Evolutionary conservation across 1,284 basidiomycete species (phyloP).

Genomic region (Blastosporella zonata): DNA sequence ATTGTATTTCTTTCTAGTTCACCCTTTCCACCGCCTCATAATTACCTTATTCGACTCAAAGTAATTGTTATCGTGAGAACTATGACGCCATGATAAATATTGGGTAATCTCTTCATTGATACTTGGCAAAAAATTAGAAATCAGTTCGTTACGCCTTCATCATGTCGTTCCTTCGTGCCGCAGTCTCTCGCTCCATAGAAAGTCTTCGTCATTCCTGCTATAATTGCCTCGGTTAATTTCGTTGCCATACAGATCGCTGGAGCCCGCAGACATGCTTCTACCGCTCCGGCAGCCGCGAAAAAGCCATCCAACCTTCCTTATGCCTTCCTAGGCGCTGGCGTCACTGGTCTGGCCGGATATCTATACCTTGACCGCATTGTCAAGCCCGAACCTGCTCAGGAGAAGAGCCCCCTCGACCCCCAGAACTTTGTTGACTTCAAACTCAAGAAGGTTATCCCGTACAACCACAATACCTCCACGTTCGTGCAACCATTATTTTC

Average conservation of each 20-base stretch:
- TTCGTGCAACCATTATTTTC: conserved; percentile 29
- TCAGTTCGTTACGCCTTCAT: conserved; percentile 9
- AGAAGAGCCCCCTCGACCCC: conserved; percentile 70
- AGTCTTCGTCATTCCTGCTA: conserved; percentile 14
- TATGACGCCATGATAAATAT: conserved; percentile 10
- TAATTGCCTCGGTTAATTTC: conserved; percentile 3
- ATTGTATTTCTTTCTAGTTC: no score
- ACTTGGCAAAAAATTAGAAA: neutral
- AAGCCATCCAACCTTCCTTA: conserved; percentile 49
- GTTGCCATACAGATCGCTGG: conserved; percentile 25
- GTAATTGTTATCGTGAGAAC: conserved; percentile 10
- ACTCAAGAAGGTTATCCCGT: conserved; percentile 80
- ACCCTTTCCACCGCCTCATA: no score
- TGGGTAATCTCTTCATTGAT: neutral
- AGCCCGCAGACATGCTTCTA: conserved; percentile 47
- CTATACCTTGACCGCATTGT: conserved; percentile 38
- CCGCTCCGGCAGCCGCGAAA: conserved; percentile 39
- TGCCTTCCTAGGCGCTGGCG: conserved; percentile 48
- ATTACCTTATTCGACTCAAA: no score
- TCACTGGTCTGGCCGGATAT: conserved; percentile 50
- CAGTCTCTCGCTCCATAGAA: conserved; percentile 41
- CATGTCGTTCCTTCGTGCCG: conserved; percentile 47
- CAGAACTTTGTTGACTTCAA: conserved; percentile 77
- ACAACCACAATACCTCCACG: conserved; percentile 90
- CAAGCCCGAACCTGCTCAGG: conserved; percentile 36